Evolutionary conservation across 2,329 filamentous ascomycete species (phyloP).

Genomic region (Coleophoma eucalyptorum): DNA sequence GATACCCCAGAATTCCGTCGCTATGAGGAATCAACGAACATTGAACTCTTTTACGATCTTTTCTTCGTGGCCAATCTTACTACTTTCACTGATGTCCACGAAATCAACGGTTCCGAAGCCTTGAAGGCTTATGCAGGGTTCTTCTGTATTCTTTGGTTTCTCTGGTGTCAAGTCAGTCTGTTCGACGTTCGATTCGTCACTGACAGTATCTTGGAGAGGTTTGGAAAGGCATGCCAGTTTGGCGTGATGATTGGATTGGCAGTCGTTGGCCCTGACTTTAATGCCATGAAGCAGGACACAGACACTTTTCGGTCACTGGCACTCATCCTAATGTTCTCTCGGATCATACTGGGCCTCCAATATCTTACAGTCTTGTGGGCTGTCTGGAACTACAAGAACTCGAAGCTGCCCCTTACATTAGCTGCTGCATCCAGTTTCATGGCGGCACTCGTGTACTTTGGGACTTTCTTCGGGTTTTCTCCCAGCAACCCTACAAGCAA

Average conservation of each 20-base stretch:
- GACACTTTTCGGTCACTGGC: slow-evolving; percentile 21
- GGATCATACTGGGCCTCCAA: slow-evolving; percentile 29
- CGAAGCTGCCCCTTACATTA: background rate
- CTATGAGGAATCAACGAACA: slow-evolving; percentile 3
- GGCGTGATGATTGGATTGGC: slow-evolving; percentile 46
- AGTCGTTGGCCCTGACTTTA: slow-evolving; percentile 42
- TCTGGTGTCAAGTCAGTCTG: slow-evolving; percentile 54
- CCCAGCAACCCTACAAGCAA: background rate
- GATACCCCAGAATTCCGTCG: slow-evolving; percentile 3
- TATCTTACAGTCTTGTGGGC: slow-evolving; percentile 17
- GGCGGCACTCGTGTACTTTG: slow-evolving; percentile 3
- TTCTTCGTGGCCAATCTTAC: slow-evolving; percentile 59
- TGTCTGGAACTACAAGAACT: slow-evolving; percentile 4
- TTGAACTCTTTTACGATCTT: slow-evolving; percentile 54
- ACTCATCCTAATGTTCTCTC: slow-evolving; percentile 29
- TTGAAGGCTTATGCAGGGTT: slow-evolving; percentile 49
- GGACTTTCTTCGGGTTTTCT: slow-evolving; percentile 1
- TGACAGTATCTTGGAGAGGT: slow-evolving; percentile 50
- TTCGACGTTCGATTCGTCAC: slow-evolving; percentile 55
- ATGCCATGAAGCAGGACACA: slow-evolving; percentile 9
- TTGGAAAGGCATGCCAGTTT: slow-evolving; percentile 49
- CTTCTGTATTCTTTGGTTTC: slow-evolving; percentile 49
- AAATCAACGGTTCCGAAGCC: slow-evolving; percentile 42
- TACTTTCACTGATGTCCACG: slow-evolving; percentile 50
- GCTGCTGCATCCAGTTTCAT: background rate